Base-by-base conservation (phyloP, 139 green algal genomes). In the Auxenochlorella protothecoides region DNA sequence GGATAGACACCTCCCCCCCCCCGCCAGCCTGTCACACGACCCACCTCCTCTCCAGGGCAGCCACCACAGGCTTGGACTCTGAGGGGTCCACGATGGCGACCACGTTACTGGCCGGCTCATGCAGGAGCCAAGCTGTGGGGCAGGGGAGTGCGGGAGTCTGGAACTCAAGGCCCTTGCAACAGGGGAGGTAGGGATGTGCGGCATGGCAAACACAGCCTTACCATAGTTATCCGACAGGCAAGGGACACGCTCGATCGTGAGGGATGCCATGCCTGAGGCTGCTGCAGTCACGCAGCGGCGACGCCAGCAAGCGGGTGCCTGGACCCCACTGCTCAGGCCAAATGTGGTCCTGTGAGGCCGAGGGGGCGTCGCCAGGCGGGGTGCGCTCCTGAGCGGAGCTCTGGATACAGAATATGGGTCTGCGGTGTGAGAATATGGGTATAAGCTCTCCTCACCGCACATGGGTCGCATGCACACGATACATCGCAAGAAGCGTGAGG, bases 81-180 rank as follows among this genome's bases (percentile, higher is more conserved):
- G 90, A 75, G 6, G 91, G 89, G 73, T 97, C 91, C 10, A 97
- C 89, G 52, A 97, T 84, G 9, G 88, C 89, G 3, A 84, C 89
- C 55, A 83, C 65, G 64, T 80, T 76, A 5, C 52, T 72, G 2
- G 27, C 59, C 0, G 71, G 76, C 57, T 96, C 90, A 44, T 83
- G 77, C 52, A 93, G 63, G 53, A 96, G 74, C 88, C 88, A 96
- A 0, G 83, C 73, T 68, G 69, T 77, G 6, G 80, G 85, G 16
- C 87, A 74, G 3, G 81, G 77, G 65, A 44, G 27, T 44, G 27
- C 27, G 27, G 1, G 27, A 44, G 27, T 44, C 27, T 44, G 27
- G 27, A 44, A 44, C 27, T 44, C 27, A 44, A 44, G 27, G 27
- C 27, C 10, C 27, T n/a, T 14, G 63, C 13, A 14, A 66, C 15